A percentile compares a stretch with the other conserved stretches of the same genome.
Conservation (phyloP, 1,139 yeast genomes). For the Taiozyma sp. region DNA sequence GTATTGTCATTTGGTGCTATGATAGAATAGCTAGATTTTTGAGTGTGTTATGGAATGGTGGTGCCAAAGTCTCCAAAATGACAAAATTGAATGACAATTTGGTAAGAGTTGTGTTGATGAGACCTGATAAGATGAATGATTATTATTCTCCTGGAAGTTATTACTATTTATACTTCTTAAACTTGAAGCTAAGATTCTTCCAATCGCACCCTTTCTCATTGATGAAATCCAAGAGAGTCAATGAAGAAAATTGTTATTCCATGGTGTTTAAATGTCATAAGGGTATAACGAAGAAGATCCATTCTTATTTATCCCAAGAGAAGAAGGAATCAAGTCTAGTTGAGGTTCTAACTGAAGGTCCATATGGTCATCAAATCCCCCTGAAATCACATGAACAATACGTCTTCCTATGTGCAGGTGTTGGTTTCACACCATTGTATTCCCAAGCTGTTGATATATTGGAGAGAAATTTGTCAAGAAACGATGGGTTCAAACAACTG, state of each 20-base stretch:
- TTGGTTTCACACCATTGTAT: constrained; percentile 52
- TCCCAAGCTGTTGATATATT: constrained; percentile 19
- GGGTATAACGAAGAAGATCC: constrained; percentile 33
- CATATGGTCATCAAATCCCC: constrained; percentile 39
- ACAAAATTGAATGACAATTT: constrained; percentile 34
- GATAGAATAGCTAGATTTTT: constrained; percentile 33
- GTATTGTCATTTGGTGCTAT: constrained; percentile 32
- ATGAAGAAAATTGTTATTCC: constrained; percentile 26
- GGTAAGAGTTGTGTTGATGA: constrained; percentile 28
- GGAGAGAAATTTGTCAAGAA: constrained; percentile 8
- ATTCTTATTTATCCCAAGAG: constrained; percentile 1
- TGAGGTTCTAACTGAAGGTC: constrained; percentile 30
- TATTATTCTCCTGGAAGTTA: constrained; percentile 35
- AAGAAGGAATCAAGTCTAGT: constrained; percentile 11
- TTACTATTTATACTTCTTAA: constrained; percentile 31
- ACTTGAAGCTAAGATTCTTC: constrained; percentile 36
- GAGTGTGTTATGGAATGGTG: constrained; percentile 31
- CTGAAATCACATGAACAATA: constrained; percentile 47
- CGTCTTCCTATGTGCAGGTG: constrained; percentile 61
- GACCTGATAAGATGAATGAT: constrained; percentile 25
- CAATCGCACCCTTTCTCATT: constrained; percentile 56
- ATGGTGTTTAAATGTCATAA: constrained; percentile 35
- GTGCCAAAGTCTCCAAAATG: constrained; percentile 30
- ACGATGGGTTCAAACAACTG: constrained; percentile 5
- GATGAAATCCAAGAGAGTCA: constrained; percentile 25